A percentile compares a stretch with the other conserved stretches of the same genome.
phyloP scores from a whole-genome alignment of 306 rosid species.

The Dryas alaskensis region DNA sequence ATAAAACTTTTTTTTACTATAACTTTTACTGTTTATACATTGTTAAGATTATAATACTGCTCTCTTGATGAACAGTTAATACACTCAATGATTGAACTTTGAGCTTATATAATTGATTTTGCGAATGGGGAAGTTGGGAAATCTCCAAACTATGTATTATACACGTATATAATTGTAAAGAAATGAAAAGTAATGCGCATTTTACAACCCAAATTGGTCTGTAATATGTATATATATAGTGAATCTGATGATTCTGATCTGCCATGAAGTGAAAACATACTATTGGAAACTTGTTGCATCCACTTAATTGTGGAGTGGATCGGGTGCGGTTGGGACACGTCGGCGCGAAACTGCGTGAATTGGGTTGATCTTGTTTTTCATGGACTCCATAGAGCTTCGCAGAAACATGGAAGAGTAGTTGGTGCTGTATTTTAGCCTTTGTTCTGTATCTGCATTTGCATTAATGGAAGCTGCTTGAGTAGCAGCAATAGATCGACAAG shows the following conservation, averaged over 20 bases:
- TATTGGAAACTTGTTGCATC: not conserved
- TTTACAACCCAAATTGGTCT: not conserved
- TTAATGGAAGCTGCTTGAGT: not conserved
- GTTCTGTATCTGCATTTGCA: conserved; percentile 23
- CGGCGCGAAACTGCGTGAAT: conserved; percentile 53
- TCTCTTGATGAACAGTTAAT: no score
- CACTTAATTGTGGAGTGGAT: conserved; percentile 68
- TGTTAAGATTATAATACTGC: no score
- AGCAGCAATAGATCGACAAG: conserved; percentile 25
- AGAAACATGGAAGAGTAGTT: conserved; percentile 42
- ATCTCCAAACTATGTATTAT: not conserved
- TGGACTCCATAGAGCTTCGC: conserved; percentile 26
- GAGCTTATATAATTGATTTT: not conserved
- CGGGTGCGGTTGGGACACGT: conserved; percentile 60
- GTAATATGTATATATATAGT: not conserved
- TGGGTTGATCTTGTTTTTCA: conserved; percentile 26
- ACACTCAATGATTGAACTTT: no score
- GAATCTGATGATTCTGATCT: not conserved
- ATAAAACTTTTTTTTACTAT: no score
- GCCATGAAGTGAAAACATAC: conserved; percentile 1
- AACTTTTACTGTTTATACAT: no score
- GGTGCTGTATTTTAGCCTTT: conserved; percentile 16
- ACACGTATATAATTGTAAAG: not conserved
- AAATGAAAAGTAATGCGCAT: not conserved
- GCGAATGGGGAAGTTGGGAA: conserved; percentile 1